Base-by-base conservation (phyloP, 352 stramenopile genomes). In the Phytophthora capsici region DNA sequence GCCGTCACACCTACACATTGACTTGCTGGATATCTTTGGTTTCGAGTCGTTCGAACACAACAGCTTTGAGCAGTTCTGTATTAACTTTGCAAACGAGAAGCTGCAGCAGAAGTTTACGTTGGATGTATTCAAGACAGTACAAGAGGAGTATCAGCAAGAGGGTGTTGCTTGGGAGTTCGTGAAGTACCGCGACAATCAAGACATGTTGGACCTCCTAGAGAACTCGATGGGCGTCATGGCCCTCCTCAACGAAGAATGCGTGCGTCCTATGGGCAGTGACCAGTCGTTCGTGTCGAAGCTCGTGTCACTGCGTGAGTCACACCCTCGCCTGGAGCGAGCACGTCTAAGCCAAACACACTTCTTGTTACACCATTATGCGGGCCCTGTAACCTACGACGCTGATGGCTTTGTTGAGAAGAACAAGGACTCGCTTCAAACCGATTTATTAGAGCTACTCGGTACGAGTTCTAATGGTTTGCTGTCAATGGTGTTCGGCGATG, bases 11-110 rank as follows among this genome's bases (percentile, higher is more conserved):
- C 59, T 88, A 55, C 90, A 97, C 69, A 98, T 99, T 62, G 93
- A 97, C 61, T 77, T 99, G 61, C 83, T 99, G 20, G 97, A 99
- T 73, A 98, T 99, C 64, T 99, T 98, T 68, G 96, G 97, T 17
- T 99, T 99, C 74, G 97, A 99, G 69, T 91, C 80, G 5, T 98
- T 99, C 69, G 70, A 96, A 51, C 83, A 77, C 51, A 98, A 98
- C 73, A 93, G 83, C 45, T 98, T 98, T 57, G 94, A 98, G 65
- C 96, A 99, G 61, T 97, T 98, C 48, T 98, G 94, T 72, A 98
- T 98, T 69, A 98, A 98, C 75, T 98, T 94, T 70, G 93, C 89
- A 25, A 98, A 98, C 63, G 94, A 98, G 64, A 98, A 98, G 66
- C 76, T 98, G 22, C 93, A 98, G 66, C 88, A 97, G 51, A 95